phyloP scores from a whole-genome alignment of 169 alveolate species.

The Miamiensis avidus region DNA sequence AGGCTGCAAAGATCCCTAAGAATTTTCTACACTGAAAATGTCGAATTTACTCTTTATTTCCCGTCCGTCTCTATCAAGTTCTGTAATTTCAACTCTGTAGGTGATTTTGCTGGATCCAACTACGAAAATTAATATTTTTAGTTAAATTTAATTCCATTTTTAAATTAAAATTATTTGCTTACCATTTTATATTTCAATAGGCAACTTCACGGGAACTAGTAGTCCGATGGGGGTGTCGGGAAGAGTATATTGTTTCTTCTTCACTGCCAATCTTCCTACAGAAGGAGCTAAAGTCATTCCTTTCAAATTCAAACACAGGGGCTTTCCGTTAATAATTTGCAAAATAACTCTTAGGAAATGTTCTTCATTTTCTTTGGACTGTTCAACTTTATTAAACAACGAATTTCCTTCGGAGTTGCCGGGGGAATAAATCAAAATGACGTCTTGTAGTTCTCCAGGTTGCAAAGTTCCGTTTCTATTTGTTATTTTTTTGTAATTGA shows the following conservation, averaged over 20 bases:
- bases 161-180: too few relatives aligned
- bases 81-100: slow-evolving; percentile 67
- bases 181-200: slow-evolving; percentile 77
- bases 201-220: slow-evolving; percentile 79
- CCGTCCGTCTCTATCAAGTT: slow-evolving; percentile 50
- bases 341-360: slow-evolving; percentile 74
- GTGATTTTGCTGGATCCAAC: slow-evolving; percentile 78
- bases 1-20: slow-evolving; percentile 74
- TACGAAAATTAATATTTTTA: too few relatives aligned
- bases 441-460: slow-evolving; percentile 75
- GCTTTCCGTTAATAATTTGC: slow-evolving; percentile 82
- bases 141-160: too few relatives aligned
- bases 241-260: slow-evolving; percentile 62
- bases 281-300: slow-evolving; percentile 79
- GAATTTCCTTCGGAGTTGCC: slow-evolving; percentile 32
- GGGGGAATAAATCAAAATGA: slow-evolving; percentile 72
- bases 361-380: slow-evolving; percentile 64
- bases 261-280: slow-evolving; percentile 66
- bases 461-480: slow-evolving; percentile 62
- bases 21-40: slow-evolving; percentile 75
- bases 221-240: slow-evolving; percentile 85
- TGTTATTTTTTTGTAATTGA: background rate
- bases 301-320: slow-evolving; percentile 69
- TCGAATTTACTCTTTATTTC: slow-evolving; percentile 62
- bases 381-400: slow-evolving; percentile 5